These are phyloP conservation scores for Agrocybe pediades DNA, from an alignment of 768 basidiomycete species.

Conservation along the genomic window DNA sequence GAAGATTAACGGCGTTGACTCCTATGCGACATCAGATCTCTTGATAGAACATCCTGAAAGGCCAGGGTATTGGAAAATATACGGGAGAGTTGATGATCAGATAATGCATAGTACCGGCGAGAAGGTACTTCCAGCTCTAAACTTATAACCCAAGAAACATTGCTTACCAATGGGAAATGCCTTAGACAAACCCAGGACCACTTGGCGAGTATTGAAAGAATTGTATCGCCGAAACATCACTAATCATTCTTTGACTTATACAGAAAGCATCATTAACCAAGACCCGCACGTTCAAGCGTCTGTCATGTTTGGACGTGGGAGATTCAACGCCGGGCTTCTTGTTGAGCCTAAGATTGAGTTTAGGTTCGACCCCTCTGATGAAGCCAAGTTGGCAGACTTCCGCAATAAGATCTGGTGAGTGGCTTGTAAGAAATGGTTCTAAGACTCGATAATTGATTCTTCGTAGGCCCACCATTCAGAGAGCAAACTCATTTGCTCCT, in stretches of 20 bases:
- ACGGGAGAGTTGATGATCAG: slow-evolving; percentile 11
- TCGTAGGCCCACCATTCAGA: neutral
- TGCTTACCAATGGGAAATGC: neutral
- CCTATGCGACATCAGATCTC: slow-evolving; percentile 9
- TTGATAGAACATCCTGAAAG: slow-evolving; percentile 6
- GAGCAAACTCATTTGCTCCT: neutral
- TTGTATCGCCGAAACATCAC: neutral
- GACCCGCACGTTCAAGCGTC: slow-evolving; percentile 1
- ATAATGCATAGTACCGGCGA: slow-evolving; percentile 14
- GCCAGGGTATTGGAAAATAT: slow-evolving; percentile 11
- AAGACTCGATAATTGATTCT: neutral
- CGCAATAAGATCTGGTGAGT: slow-evolving; percentile 26
- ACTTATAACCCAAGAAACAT: neutral
- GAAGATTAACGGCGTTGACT: neutral
- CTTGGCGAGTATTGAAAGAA: slow-evolving; percentile 1
- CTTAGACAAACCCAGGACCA: slow-evolving; percentile 11
- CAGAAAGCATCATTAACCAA: neutral
- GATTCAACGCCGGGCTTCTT: neutral
- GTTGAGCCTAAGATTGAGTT: neutral
- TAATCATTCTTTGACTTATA: neutral
- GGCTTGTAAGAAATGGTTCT: neutral
- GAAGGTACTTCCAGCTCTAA: neutral
- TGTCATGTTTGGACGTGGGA: neutral
- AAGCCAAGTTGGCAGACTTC: slow-evolving; percentile 17
- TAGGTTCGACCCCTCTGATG: slow-evolving; percentile 25